A percentile compares a stretch with the other conserved stretches of the same genome.
Conservation (phyloP, 2,329 filamentous ascomycete species). For the Xylaria multiplex region DNA sequence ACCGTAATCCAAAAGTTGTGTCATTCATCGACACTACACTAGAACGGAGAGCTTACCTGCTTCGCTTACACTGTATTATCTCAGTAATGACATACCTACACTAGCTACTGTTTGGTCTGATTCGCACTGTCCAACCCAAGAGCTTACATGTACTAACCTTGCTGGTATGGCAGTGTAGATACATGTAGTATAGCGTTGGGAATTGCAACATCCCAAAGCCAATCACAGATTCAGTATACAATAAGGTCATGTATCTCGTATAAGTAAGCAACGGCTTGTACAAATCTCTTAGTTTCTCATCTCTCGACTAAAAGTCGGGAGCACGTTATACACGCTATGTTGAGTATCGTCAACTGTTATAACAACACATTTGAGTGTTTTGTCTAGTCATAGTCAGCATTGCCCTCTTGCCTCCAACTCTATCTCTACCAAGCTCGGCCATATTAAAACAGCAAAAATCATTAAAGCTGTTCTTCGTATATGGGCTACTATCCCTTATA, state of each 20-base stretch:
- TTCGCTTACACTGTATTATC: slow-evolving; percentile 26
- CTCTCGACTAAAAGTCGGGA: neutral
- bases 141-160: neutral
- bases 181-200: neutral
- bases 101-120: neutral
- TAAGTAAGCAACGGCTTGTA: neutral
- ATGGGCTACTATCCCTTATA: neutral
- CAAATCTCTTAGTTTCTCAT: neutral
- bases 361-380: neutral
- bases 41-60: neutral
- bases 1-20: neutral
- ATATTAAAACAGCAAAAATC: neutral
- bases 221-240: neutral
- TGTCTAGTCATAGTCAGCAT: neutral
- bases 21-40: slow-evolving; percentile 1
- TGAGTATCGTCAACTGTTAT: neutral
- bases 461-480: neutral
- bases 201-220: neutral
- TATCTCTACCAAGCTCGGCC: neutral
- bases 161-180: neutral
- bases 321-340: neutral
- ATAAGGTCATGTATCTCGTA: neutral
- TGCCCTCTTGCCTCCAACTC: neutral
- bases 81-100: slow-evolving; percentile 7
- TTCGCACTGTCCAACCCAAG: slow-evolving; percentile 2